Percentiles rank a stretch among this genome's conserved stretches.
Evolutionary conservation across 345 rosid genomes (phyloP).

Genomic region (Cardamine occulta): DNA sequence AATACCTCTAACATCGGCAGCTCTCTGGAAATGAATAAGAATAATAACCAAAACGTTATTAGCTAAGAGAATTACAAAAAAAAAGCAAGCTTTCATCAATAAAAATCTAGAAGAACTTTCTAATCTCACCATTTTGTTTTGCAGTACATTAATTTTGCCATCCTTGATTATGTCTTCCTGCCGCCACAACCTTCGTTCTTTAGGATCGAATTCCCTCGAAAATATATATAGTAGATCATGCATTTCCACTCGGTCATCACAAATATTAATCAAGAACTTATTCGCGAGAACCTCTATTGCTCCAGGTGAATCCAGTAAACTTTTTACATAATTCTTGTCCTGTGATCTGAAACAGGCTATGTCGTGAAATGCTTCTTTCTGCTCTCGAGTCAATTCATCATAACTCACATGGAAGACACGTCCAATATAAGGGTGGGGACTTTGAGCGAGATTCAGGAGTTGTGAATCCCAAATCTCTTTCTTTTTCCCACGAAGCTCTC

Average conservation of each 20-base stretch:
- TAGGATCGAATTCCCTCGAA: conserved; percentile 22
- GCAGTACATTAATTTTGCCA: not conserved
- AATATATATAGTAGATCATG: conserved; percentile 43
- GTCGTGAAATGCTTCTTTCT: conserved; percentile 39
- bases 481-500: not conserved
- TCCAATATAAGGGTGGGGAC: conserved; percentile 4
- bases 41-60: not conserved
- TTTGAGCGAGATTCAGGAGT: not conserved
- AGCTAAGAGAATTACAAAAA: not conserved
- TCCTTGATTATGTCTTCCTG: conserved; percentile 5
- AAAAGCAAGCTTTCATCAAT: not conserved
- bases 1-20: not conserved
- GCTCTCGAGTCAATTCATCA: conserved; percentile 26
- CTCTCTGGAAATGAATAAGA: not conserved
- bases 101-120: too few species aligned
- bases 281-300: conserved; percentile 6
- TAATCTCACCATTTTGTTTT: too few species aligned
- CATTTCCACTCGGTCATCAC: conserved; percentile 14
- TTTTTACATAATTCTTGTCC: not conserved
- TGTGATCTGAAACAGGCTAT: conserved; percentile 41
- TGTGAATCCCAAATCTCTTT: conserved; percentile 24
- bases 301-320: conserved; percentile 21
- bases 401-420: conserved; percentile 32
- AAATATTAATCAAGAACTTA: conserved; percentile 35
- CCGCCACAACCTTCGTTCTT: not conserved